phyloP scores from a whole-genome alignment of 2,329 filamentous ascomycete species.

The Penicillium sclerotigenum region DNA sequence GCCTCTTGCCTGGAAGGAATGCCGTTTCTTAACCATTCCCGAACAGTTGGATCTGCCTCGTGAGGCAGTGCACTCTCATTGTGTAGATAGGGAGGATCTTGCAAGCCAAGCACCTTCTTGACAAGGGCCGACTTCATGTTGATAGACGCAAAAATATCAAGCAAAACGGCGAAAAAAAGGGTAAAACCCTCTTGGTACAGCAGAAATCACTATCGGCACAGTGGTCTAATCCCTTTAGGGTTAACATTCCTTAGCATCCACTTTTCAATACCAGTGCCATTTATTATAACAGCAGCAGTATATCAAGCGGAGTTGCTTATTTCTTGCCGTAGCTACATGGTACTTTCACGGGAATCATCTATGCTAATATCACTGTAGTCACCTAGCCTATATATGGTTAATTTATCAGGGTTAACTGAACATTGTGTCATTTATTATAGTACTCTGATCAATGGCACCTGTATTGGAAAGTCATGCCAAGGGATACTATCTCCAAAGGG shows the following conservation, averaged over 20 bases:
- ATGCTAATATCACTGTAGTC: too few species aligned
- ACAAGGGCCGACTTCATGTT: not conserved
- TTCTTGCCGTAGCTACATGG: too few species aligned
- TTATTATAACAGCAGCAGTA: too few species aligned
- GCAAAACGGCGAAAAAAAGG: not conserved
- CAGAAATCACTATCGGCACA: not conserved
- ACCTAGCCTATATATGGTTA: too few species aligned
- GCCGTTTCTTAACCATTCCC: slow-evolving; percentile 4
- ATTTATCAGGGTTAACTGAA: not conserved
- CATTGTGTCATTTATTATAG: not conserved
- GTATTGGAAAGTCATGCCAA: not conserved
- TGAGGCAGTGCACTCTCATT: not conserved
- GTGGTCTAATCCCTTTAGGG: not conserved
- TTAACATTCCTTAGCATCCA: not conserved
- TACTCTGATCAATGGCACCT: not conserved
- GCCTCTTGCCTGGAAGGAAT: not conserved
- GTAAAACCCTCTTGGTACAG: not conserved
- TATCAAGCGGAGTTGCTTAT: too few species aligned
- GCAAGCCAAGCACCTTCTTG: slow-evolving; percentile 2
- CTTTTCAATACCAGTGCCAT: not conserved
- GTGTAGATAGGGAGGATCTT: not conserved
- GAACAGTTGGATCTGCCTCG: slow-evolving; percentile 7
- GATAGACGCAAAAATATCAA: not conserved
- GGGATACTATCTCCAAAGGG: not conserved
- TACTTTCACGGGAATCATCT: too few species aligned